Percentiles rank a stretch among this genome's conserved stretches.
Conservation (phyloP, 257 asterid genomes). For the Rhazya stricta region DNA sequence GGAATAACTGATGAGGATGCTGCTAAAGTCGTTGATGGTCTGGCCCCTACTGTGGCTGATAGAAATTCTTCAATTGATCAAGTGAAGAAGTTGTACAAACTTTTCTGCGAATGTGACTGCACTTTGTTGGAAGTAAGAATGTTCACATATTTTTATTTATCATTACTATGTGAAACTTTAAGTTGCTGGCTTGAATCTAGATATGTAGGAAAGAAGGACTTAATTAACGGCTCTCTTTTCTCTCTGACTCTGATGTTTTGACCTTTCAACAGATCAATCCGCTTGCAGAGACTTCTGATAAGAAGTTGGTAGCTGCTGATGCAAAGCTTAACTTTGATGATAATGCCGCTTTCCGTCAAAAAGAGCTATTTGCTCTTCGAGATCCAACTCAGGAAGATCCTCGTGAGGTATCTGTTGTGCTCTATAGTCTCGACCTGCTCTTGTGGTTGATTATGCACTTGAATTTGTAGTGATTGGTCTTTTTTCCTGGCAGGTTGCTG, state of each 20-base stretch:
- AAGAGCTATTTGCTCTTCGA: conserved; percentile 74
- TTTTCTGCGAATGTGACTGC: conserved; percentile 93
- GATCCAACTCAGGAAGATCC: conserved; percentile 98
- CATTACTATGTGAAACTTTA: neutral
- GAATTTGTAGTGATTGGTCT: neutral
- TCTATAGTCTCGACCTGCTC: neutral
- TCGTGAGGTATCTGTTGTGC: conserved; percentile 67
- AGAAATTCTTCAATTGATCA: conserved; percentile 83
- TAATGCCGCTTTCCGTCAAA: conserved; percentile 91
- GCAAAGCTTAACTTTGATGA: conserved; percentile 97
- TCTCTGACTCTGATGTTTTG: neutral
- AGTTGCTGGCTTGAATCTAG: neutral
- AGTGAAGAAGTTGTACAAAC: conserved; percentile 93
- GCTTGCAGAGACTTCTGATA: conserved; percentile 91
- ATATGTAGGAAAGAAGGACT: neutral
- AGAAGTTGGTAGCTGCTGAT: conserved; percentile 91
- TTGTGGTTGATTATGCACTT: neutral
- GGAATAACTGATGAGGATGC: conserved; percentile 98
- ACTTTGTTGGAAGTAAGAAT: conserved; percentile 77
- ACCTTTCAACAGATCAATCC: conserved; percentile 72
- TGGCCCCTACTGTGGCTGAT: conserved; percentile 86
- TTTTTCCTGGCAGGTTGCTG: conserved; percentile 60
- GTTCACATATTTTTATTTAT: conserved; percentile 6
- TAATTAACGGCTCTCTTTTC: neutral
- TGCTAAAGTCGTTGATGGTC: conserved; percentile 96